Evolutionary conservation across 2,329 filamentous ascomycete species (phyloP).

Genomic region (Ophiostoma montium): DNA sequence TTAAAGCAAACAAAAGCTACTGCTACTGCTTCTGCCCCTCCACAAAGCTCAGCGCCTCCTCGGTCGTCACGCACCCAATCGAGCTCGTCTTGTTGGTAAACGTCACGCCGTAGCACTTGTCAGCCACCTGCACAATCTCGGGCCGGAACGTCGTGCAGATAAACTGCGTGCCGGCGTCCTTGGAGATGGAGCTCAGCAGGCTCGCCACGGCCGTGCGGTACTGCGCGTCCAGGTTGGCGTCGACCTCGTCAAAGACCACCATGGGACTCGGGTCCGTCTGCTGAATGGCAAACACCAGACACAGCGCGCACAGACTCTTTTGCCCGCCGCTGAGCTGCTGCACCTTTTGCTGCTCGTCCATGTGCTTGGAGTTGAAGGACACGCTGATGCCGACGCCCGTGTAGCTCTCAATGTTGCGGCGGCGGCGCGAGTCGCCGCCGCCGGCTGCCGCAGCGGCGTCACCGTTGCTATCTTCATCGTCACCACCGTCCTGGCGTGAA

Average conservation of each 20-base stretch:
- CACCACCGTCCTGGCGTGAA: conserved; percentile 47
- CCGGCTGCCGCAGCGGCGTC: conserved; percentile 45
- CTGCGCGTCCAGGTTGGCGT: conserved; percentile 94
- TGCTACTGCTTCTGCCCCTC: conserved; percentile 54
- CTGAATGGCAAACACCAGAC: conserved; percentile 97
- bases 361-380: conserved; percentile 93
- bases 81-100: conserved; percentile 89
- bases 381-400: conserved; percentile 92
- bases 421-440: conserved; percentile 31
- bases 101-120: conserved; percentile 95
- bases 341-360: conserved; percentile 92
- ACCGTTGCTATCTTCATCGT: conserved; percentile 50
- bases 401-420: conserved; percentile 79
- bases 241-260: conserved; percentile 98
- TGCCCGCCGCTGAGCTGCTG: conserved; percentile 95
- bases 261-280: conserved; percentile 94
- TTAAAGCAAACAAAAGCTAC: neutral
- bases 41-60: conserved; percentile 85
- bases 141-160: conserved; percentile 98
- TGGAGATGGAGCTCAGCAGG: conserved; percentile 67
- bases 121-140: conserved; percentile 87
- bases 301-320: conserved; percentile 96
- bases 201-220: conserved; percentile 92
- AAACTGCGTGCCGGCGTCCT: conserved; percentile 59
- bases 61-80: conserved; percentile 76